Percentiles rank a stretch among this genome's conserved stretches.
Conservation (phyloP, 345 rosid genomes). For the Euphorbia lathyris region DNA sequence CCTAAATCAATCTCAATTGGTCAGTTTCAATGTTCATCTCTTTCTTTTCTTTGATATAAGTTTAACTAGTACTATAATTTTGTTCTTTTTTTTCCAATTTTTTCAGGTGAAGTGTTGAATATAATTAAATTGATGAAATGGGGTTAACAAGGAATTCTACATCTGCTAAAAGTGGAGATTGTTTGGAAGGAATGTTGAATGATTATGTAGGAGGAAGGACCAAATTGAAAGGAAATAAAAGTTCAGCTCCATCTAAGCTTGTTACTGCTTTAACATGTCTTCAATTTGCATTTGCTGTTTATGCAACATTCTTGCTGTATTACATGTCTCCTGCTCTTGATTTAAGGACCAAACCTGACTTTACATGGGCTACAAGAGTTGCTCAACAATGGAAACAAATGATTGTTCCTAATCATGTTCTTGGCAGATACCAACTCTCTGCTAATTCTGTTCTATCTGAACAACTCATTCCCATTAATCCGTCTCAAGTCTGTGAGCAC, state of each 20-base stretch:
- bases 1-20: conserved; percentile 15
- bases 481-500: conserved; percentile 66
- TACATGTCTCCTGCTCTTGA: conserved; percentile 85
- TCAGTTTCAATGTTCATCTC: conserved; percentile 2
- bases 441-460: conserved; percentile 35
- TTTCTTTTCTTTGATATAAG: neutral
- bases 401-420: conserved; percentile 63
- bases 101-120: conserved; percentile 29
- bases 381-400: conserved; percentile 70
- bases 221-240: conserved; percentile 34
- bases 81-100: neutral
- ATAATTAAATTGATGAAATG: conserved; percentile 38
- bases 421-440: conserved; percentile 58
- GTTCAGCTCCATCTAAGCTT: conserved; percentile 45
- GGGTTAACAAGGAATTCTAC: conserved; percentile 57
- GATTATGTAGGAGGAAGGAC: conserved; percentile 57
- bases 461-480: conserved; percentile 30
- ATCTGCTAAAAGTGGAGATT: conserved; percentile 57
- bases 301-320: conserved; percentile 85
- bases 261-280: conserved; percentile 73
- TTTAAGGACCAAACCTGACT: conserved; percentile 74
- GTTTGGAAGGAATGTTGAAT: conserved; percentile 64
- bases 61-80: neutral
- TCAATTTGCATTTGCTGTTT: conserved; percentile 80
- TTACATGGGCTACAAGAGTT: conserved; percentile 80